Percentiles rank a stretch among this genome's conserved stretches.
phyloP scores from a whole-genome alignment of 2,329 filamentous ascomycete genomes.

The Nemania sp. region DNA sequence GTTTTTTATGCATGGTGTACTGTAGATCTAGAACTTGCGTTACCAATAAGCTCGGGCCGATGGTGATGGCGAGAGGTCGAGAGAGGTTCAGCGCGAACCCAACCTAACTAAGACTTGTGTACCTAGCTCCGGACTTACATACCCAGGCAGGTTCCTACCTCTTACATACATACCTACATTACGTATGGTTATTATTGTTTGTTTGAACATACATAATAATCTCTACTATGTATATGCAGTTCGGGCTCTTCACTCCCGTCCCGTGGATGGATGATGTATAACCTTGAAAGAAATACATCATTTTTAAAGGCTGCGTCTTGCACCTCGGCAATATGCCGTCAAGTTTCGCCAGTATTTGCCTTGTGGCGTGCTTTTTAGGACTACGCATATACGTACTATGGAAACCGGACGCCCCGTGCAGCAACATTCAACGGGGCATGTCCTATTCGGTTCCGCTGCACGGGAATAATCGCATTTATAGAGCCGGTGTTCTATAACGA shows the following conservation, averaged over 20 bases:
- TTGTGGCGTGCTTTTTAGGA: slow-evolving; percentile 26
- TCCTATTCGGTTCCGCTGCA: slow-evolving; percentile 9
- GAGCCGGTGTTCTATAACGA: background rate
- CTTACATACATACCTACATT: too few relatives aligned
- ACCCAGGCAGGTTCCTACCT: background rate
- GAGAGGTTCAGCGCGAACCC: background rate
- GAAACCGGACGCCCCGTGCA: background rate
- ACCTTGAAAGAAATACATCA: slow-evolving; percentile 11
- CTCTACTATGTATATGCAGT: too few relatives aligned
- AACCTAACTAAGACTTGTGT: background rate
- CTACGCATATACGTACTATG: too few relatives aligned
- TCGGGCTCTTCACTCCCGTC: background rate
- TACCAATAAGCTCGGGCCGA: slow-evolving; percentile 15
- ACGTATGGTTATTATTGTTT: too few relatives aligned
- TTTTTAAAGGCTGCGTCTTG: slow-evolving; percentile 15
- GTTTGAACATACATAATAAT: too few relatives aligned
- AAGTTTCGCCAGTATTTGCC: slow-evolving; percentile 33
- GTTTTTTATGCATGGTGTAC: slow-evolving; percentile 5
- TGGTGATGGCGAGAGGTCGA: background rate
- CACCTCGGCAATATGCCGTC: slow-evolving; percentile 23
- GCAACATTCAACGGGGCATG: background rate
- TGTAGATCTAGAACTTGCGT: slow-evolving; percentile 29
- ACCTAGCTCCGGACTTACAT: slow-evolving; percentile 1
- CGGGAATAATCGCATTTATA: background rate
- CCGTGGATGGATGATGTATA: slow-evolving; percentile 19